Conservation (phyloP, 768 basidiomycete species). For the Boletus rex-veris region DNA sequence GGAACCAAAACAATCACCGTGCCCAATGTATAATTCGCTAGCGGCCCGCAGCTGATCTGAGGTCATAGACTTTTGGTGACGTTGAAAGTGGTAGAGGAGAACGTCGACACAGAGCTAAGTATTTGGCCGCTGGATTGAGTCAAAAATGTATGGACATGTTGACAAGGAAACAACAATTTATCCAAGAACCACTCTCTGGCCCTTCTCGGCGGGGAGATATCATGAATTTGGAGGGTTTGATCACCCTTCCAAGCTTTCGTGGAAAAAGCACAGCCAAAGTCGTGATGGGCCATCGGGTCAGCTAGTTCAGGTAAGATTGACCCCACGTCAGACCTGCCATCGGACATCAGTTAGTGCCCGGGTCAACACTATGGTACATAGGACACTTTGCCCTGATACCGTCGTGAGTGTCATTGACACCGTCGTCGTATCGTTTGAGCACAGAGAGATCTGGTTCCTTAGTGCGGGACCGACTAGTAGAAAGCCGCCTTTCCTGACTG, state of each 20-base stretch:
- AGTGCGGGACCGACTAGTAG: background rate
- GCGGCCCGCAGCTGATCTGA: background rate
- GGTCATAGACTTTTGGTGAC: background rate
- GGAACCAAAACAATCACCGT: background rate
- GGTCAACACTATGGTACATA: no score
- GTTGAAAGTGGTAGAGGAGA: background rate
- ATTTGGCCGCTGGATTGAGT: background rate
- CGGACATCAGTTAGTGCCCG: no score
- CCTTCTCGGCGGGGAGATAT: no score
- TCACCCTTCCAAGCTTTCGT: no score
- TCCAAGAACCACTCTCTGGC: constrained; percentile 1
- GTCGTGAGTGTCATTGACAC: no score
- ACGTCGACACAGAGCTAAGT: constrained; percentile 1
- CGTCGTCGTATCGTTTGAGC: background rate
- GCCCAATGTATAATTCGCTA: background rate
- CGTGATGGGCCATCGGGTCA: no score
- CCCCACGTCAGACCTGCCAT: no score
- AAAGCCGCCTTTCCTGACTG: background rate
- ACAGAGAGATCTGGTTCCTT: background rate
- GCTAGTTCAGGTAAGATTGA: no score
- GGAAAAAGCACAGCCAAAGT: no score
- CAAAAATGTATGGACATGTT: constrained; percentile 2
- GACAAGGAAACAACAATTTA: constrained; percentile 15
- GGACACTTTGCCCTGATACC: no score
- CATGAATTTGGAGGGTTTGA: no score